Percentiles rank a stretch among this genome's conserved stretches.
These are phyloP conservation scores for Datura wrightii DNA, from an alignment of 257 asterid species.

Conservation along the genomic window DNA sequence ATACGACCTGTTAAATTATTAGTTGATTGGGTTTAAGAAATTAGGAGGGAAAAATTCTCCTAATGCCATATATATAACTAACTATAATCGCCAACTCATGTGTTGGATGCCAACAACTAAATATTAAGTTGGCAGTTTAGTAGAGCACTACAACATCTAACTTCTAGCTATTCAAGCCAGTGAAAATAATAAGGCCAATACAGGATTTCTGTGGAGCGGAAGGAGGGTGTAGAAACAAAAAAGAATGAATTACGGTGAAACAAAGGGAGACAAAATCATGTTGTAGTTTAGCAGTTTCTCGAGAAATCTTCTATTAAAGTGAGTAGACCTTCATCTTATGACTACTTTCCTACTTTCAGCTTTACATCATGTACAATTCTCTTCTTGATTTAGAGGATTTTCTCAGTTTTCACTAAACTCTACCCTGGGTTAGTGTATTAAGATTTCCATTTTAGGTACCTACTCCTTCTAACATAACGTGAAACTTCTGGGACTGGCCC, in stretches of 20 bases:
- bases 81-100: background rate
- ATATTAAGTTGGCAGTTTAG: background rate
- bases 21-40: background rate
- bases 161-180: constrained; percentile 2
- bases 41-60: background rate
- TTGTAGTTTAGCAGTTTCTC: background rate
- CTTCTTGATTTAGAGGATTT: too few relatives aligned
- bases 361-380: background rate
- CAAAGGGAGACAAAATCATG: background rate
- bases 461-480: background rate
- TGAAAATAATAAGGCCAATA: background rate
- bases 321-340: background rate
- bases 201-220: background rate
- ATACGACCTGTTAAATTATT: background rate
- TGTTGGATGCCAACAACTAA: background rate
- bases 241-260: background rate
- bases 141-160: background rate
- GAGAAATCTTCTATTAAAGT: background rate
- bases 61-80: background rate
- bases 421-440: background rate
- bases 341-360: background rate
- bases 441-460: background rate
- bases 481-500: background rate
- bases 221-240: background rate
- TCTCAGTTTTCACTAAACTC: background rate